Base-by-base conservation (phyloP, 176 grass and related monocot genomes). In the Raddia distichophylla region DNA sequence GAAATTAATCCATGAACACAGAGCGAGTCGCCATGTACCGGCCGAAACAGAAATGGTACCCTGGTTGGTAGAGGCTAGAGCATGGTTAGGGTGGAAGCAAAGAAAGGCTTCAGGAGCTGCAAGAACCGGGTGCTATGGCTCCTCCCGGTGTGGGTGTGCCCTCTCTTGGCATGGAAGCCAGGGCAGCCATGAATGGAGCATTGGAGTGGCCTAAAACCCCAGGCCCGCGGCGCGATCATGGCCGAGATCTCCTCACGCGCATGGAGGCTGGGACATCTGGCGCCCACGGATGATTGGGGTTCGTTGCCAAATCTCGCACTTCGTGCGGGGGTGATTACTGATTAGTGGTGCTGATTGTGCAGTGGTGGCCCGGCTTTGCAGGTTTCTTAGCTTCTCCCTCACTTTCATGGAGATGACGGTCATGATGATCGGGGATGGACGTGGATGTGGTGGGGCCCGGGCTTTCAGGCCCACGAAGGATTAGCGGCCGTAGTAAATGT, bases 31-130 rank as follows among this genome's bases (percentile, higher is more conserved):
- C 32, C 19, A 69, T 62, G 27, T 1, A 27, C 27, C 46, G n/a
- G 71, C 17, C 0, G 69, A 52, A 9, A 47, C 32, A 70, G 85
- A 79, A 92, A 84, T 94, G 94, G 27, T 27, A 27, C 27, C 27
- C 56, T 59, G 86, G 82, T 88, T 94, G 91, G 94, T 94, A 89
- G 82, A 87, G 83, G 50, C 42, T 54, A 80, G 77, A 74, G 85
- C 54, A 82, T 84, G 86, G 89, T 93, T 97, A 83, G 86, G 55
- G 91, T 91, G 91, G 78, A 97, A 97, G 94, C 94, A 89, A 97
- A 93, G 86, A 83, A 89, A 93, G 86, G 32, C 61, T 67, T 74
- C 67, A 77, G 77, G 69, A 3, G 57, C 19, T 59, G 74, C 34
- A 34, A 56, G 34, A 3, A 5, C 4, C 5, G 58, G 10, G 46